phyloP scores from a whole-genome alignment of 2,329 filamentous ascomycete species.

The Fusarium mexicanum region DNA sequence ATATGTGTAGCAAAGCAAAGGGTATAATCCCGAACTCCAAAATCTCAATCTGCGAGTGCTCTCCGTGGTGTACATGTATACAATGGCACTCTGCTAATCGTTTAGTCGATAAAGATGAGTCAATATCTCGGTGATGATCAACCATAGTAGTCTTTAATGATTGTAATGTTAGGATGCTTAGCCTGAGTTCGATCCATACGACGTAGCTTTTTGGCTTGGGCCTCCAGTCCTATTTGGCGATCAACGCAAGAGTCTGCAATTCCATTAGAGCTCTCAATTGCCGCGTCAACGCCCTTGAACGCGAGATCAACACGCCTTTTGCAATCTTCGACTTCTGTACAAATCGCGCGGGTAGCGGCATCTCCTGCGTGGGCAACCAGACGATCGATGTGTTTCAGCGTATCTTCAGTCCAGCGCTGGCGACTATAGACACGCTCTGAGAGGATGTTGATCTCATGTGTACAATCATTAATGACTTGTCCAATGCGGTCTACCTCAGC shows the following conservation, averaged over 20 bases:
- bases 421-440: not conserved
- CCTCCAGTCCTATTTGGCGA: conserved; percentile 1
- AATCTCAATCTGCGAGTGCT: not conserved
- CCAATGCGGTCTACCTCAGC: conserved; percentile 14
- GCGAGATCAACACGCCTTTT: not conserved
- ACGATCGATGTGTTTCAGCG: not conserved
- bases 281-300: not conserved
- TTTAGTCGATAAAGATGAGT: not conserved
- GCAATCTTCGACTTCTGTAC: conserved; percentile 3
- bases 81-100: not conserved
- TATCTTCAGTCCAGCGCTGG: not conserved
- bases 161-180: not conserved
- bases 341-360: not conserved
- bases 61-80: not conserved
- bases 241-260: not conserved
- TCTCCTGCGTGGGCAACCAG: not conserved
- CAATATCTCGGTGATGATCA: not conserved
- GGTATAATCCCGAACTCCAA: conserved; percentile 4
- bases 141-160: not conserved
- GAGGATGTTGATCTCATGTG: not conserved
- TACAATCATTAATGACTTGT: not conserved
- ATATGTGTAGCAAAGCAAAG: not conserved
- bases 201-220: conserved; percentile 5
- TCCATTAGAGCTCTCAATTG: not conserved
- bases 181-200: conserved; percentile 7